phyloP scores from a whole-genome alignment of 345 rosid genomes.

The Physaria fendleri region DNA sequence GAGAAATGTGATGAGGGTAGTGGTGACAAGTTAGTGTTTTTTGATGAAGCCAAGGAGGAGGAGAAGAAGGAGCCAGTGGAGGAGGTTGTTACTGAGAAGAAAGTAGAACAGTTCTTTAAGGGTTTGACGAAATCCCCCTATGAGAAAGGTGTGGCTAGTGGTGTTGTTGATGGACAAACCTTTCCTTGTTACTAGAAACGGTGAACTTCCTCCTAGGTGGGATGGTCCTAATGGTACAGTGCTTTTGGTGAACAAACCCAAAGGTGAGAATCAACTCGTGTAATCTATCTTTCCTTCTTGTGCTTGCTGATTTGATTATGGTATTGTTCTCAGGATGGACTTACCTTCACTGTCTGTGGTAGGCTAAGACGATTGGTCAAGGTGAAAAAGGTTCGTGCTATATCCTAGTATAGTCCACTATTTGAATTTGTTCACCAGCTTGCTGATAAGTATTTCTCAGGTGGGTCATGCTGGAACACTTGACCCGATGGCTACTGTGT shows the following conservation, averaged over 20 bases:
- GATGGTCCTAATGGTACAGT: conserved; percentile 79
- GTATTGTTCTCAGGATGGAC: conserved; percentile 66
- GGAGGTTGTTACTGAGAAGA: conserved; percentile 65
- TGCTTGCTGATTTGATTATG: conserved; percentile 13
- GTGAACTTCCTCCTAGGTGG: conserved; percentile 84
- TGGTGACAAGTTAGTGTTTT: conserved; percentile 54
- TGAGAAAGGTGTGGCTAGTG: conserved; percentile 43
- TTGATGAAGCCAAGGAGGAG: conserved; percentile 54
- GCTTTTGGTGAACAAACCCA: conserved; percentile 85
- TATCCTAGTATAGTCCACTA: neutral
- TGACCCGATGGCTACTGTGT: conserved; percentile 89
- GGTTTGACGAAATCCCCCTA: conserved; percentile 65
- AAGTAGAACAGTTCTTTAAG: conserved; percentile 82
- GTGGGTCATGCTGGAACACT: too few species aligned
- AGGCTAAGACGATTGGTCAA: conserved; percentile 84
- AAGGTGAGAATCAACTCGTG: conserved; percentile 43
- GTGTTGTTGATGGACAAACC: conserved; percentile 59
- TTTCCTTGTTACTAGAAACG: conserved; percentile 56
- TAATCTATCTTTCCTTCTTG: neutral
- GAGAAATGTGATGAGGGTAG: conserved; percentile 22
- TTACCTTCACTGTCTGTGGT: conserved; percentile 93
- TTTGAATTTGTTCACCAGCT: neutral
- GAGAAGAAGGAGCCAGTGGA: conserved; percentile 23
- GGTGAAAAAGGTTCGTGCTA: conserved; percentile 69
- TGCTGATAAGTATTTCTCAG: too few species aligned